Evolutionary conservation across 805 yeast species (phyloP).

Genomic region (Ogataea nonfermentans): DNA sequence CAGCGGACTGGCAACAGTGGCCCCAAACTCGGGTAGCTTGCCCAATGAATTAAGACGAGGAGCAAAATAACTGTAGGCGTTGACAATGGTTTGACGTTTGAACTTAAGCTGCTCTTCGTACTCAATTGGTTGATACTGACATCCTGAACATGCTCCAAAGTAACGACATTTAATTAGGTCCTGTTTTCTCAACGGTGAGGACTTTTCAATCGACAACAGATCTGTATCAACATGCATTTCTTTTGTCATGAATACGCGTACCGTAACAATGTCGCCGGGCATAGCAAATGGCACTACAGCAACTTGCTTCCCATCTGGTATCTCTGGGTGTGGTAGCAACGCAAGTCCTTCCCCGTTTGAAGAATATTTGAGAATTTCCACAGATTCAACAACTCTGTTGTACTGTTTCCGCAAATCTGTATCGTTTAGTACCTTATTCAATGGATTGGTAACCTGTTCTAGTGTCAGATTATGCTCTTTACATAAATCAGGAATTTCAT

Average conservation of each 20-base stretch:
- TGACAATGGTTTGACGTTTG: slow-evolving; percentile 70
- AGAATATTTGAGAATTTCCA: slow-evolving; percentile 54
- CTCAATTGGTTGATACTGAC: slow-evolving; percentile 82
- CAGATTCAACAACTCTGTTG: slow-evolving; percentile 52
- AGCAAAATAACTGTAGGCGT: slow-evolving; percentile 80
- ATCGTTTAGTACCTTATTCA: slow-evolving; percentile 63
- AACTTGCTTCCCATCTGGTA: slow-evolving; percentile 46
- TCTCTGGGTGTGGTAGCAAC: slow-evolving; percentile 59
- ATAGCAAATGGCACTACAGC: slow-evolving; percentile 82
- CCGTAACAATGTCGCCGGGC: slow-evolving; percentile 76
- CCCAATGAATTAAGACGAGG: slow-evolving; percentile 45
- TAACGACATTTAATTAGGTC: slow-evolving; percentile 69
- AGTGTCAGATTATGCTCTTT: slow-evolving; percentile 39
- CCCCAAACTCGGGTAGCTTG: slow-evolving; percentile 57
- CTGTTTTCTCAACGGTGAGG: slow-evolving; percentile 50
- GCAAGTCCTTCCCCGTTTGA: slow-evolving; percentile 91
- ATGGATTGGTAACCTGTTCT: slow-evolving; percentile 60
- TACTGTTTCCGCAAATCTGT: slow-evolving; percentile 43
- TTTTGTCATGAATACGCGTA: slow-evolving; percentile 76
- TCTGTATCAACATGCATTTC: slow-evolving; percentile 75
- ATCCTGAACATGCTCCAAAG: slow-evolving; percentile 92
- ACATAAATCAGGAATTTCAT: slow-evolving; percentile 66
- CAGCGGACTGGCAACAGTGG: slow-evolving; percentile 61
- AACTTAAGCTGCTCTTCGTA: slow-evolving; percentile 71
- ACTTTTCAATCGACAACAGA: slow-evolving; percentile 42